These are phyloP conservation scores for Colletotrichum echinochloae DNA, from an alignment of 2,329 filamentous ascomycete genomes.

Conservation along the genomic window DNA sequence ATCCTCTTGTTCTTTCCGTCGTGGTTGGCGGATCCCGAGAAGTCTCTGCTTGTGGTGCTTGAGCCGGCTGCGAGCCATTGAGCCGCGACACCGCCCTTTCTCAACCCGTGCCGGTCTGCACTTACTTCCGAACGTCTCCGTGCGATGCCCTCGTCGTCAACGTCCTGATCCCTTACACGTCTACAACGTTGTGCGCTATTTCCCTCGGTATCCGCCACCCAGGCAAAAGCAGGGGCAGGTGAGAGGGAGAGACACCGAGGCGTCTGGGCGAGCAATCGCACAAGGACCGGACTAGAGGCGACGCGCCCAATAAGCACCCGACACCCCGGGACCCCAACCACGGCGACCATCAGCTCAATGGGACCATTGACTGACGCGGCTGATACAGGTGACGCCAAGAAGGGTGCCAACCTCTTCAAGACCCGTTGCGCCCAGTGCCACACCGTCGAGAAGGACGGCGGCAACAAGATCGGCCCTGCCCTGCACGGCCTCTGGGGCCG, in stretches of 20 bases:
- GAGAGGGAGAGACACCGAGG: slow-evolving; percentile 17
- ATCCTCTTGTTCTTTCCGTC: neutral
- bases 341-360: slow-evolving; percentile 13
- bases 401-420: slow-evolving; percentile 99
- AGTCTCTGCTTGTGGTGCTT: neutral
- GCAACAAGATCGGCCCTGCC: slow-evolving; percentile 98
- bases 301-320: neutral
- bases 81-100: neutral
- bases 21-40: slow-evolving; percentile 31
- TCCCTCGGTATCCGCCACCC: slow-evolving; percentile 42
- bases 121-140: neutral
- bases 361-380: slow-evolving; percentile 31
- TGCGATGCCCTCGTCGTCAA: slow-evolving; percentile 2
- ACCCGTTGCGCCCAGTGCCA: slow-evolving; percentile 99
- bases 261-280: neutral
- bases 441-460: slow-evolving; percentile 88
- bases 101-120: slow-evolving; percentile 5
- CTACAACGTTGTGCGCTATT: slow-evolving; percentile 49
- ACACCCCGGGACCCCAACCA: neutral
- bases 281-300: neutral
- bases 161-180: neutral
- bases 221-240: slow-evolving; percentile 12
- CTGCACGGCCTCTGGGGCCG: slow-evolving; percentile 98
- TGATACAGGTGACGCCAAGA: slow-evolving; percentile 83
- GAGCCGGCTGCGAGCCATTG: slow-evolving; percentile 32